Base-by-base conservation (phyloP, 371 early-diverging fungal species). In the Apophysomyces trapeziformis region DNA sequence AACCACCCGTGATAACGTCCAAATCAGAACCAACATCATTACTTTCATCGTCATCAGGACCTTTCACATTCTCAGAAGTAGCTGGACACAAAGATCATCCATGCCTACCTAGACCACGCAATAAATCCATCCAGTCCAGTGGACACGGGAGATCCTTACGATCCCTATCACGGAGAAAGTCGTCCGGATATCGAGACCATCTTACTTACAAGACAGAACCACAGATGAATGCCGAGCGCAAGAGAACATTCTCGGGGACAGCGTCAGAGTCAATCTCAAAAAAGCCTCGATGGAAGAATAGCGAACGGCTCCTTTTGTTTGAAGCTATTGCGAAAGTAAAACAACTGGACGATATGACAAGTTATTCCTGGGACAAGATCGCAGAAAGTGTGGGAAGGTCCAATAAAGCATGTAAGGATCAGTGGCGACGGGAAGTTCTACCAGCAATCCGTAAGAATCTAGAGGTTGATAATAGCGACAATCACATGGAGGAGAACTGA, bases 331-430 rank as follows among this genome's bases (percentile, higher is more conserved):
- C 72, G 1, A 47, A 64, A 11, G 73, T 76, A 11, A 81, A 78
- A 44, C 38, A 67, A 8, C 38, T 81, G n/a, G 68, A 68, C 37
- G 71, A 76, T 38, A 78, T 81, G 78, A 38, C 72, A 38, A 67
- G 73, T 1, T 77, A 74, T 63, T 56, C 65, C 45, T 81, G 81
- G 81, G 64, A 66, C 18, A 35, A n/a, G 9, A 75, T 81, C 56
- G 66, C 78, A 18, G 9, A 18, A 7, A 36, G 60, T 5, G 73
- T 74, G 2, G 74, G 75, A 1, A 63, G 75, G 1, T 38, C 69
- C 26, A 69, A 68, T 12, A 81, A 81, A 58, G 74, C 81, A 2
- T 81, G 81, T 36, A 81, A 81, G 35, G 78, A 78, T 68, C 81
- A 81, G 58, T 81, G 81, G 81, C 65, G 77, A 63, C 76, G 78